Base-by-base conservation (phyloP, 106 monocot genomes). In the Allium cepa region DNA sequence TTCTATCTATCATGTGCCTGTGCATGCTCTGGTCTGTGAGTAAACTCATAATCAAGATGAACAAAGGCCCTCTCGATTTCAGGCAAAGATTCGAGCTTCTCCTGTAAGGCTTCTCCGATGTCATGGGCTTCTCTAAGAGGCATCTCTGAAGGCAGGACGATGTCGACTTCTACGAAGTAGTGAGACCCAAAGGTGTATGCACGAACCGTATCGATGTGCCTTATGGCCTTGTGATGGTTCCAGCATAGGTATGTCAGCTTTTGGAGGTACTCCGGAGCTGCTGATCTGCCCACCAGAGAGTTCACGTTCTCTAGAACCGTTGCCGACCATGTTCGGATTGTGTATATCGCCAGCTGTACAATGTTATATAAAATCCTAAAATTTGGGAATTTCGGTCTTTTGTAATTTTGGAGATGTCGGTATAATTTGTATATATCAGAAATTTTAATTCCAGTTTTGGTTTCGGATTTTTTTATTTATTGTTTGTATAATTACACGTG, bases 121-220 rank as follows among this genome's bases (percentile, higher is more conserved):
- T 93, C 97, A 47, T 99, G 97, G 3, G 97, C 97, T 70, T 99
- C 92, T 51, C 84, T 78, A n/a, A 99, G 79, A 7, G 79, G 84
- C 97, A 93, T 99, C 53, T 83, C 87, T 1, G 86, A 78, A 9
- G 97, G 92, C 78, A 99, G 56, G 8, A 99, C 97, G 14, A 99
- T 87, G 75, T 99, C 97, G 58, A 99, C 97, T 69, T 99, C 97
- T 0, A 99, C 97, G 53, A 99, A 99, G 72, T 87, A 99, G 66
- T 92, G 90, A 2, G 97, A 99, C 8, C 97, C 97, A 7, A 99
- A 99, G 11, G 97, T 93, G 81, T 99, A 99, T 0, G 97, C 92
- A 8, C 92, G 65, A 48, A 99, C 97, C 0, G 92, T 99, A 74
- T 99, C 97, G 10, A 99, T 92, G 73, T 99, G 92, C 68, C 78